Percentiles rank a stretch among this genome's conserved stretches.
phyloP scores from a whole-genome alignment of 2,329 filamentous ascomycete genomes.

The Diaporthe nobilis region DNA sequence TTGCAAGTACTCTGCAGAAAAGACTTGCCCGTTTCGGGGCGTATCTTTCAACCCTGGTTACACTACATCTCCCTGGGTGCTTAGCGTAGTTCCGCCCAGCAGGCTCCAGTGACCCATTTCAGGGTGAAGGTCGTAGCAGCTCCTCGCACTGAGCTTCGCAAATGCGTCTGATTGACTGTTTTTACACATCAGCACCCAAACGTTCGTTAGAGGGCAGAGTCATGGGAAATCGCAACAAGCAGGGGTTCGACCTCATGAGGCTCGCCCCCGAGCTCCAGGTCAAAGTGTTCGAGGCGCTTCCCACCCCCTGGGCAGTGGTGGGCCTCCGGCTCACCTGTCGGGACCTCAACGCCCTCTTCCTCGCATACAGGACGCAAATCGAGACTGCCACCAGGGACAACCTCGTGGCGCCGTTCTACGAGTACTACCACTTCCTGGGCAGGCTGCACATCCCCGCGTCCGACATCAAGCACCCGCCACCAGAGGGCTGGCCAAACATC shows the following conservation, averaged over 20 bases:
- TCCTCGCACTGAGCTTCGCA: not conserved
- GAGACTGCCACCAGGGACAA: not conserved
- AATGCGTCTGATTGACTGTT: too few relatives aligned
- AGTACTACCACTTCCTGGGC: not conserved
- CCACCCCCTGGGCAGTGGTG: not conserved
- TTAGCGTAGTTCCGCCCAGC: not conserved
- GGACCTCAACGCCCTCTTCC: not conserved
- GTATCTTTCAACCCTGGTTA: not conserved
- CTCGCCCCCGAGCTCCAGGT: not conserved
- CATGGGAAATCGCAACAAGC: not conserved
- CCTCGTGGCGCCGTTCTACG: not conserved
- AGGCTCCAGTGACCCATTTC: not conserved
- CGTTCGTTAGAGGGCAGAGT: accelerated
- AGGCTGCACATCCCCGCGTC: too few relatives aligned
- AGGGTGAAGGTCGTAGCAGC: not conserved
- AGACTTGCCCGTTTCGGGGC: not conserved
- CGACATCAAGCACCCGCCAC: not conserved
- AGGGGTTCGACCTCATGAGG: not conserved
- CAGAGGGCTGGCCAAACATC: not conserved
- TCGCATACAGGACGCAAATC: not conserved
- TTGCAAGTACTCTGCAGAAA: not conserved
- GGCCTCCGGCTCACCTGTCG: not conserved
- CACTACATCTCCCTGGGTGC: not conserved
- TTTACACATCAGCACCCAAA: not conserved
- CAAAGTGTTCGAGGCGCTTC: not conserved